Conservation (phyloP, 495 filamentous ascomycete species). For the Cercophora scortea region DNA sequence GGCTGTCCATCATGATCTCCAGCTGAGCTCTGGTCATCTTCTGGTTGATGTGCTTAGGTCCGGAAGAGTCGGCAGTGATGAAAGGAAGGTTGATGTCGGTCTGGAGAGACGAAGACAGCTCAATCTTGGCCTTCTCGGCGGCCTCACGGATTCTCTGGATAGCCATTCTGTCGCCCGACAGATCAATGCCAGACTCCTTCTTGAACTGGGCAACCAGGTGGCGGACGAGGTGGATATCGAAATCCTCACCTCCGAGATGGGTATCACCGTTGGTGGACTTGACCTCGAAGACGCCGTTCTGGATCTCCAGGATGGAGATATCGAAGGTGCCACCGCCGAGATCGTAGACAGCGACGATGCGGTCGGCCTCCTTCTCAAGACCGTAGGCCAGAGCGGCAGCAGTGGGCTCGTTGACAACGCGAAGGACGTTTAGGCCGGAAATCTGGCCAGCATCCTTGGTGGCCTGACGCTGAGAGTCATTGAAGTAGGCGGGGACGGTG, state of each 20-base stretch:
- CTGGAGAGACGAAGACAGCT: constrained; percentile 91
- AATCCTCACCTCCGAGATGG: constrained; percentile 96
- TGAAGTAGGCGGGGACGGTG: constrained; percentile 96
- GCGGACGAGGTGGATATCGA: constrained; percentile 93
- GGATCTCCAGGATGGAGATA: constrained; percentile 96
- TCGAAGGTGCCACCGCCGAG: constrained; percentile 98
- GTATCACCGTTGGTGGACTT: constrained; percentile 99
- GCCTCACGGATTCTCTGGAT: constrained; percentile 99
- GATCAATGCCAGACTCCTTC: constrained; percentile 87
- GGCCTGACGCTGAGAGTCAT: constrained; percentile 94
- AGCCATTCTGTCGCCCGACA: constrained; percentile 92
- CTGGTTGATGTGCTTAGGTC: constrained; percentile 94
- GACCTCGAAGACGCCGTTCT: constrained; percentile 96
- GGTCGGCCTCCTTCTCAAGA: constrained; percentile 86
- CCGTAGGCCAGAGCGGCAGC: constrained; percentile 93
- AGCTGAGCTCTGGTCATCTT: constrained; percentile 92
- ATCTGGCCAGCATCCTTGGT: constrained; percentile 98
- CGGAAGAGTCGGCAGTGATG: constrained; percentile 91
- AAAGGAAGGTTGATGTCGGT: constrained; percentile 99
- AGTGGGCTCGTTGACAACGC: constrained; percentile 95
- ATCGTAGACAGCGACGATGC: constrained; percentile 93
- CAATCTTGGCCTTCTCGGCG: constrained; percentile 99
- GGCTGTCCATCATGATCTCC: constrained; percentile 84
- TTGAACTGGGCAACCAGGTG: constrained; percentile 94
- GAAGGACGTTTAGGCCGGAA: constrained; percentile 87